These are phyloP conservation scores for Populus hybrid DNA, from an alignment of 441 rosid species.

Conservation along the genomic window DNA sequence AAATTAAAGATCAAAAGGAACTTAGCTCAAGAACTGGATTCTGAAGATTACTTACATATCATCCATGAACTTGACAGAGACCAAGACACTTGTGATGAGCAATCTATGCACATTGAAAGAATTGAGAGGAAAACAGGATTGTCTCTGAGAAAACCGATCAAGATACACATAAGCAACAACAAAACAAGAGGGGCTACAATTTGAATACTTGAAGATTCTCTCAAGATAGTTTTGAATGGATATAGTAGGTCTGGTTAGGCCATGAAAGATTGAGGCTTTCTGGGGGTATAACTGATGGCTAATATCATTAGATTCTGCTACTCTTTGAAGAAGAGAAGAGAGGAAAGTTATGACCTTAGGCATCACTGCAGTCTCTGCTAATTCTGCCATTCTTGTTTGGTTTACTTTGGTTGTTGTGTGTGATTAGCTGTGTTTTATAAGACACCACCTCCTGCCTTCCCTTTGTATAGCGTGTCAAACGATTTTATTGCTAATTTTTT, in stretches of 20 bases:
- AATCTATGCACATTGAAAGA: slow-evolving; percentile 77
- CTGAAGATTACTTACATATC: slow-evolving; percentile 65
- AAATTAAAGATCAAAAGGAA: too few relatives aligned
- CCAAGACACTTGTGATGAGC: slow-evolving; percentile 77
- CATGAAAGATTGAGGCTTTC: slow-evolving; percentile 61
- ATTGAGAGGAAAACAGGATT: slow-evolving; percentile 56
- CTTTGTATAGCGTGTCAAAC: background rate
- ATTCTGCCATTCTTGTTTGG: slow-evolving; percentile 23
- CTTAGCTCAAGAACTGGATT: background rate
- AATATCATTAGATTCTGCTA: slow-evolving; percentile 60
- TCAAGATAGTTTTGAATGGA: slow-evolving; percentile 68
- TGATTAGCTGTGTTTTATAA: slow-evolving; percentile 19
- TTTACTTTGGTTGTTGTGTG: background rate
- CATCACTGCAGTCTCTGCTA: slow-evolving; percentile 22
- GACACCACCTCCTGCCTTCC: slow-evolving; percentile 6
- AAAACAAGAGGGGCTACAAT: slow-evolving; percentile 85
- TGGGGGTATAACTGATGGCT: slow-evolving; percentile 31
- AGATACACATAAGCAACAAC: slow-evolving; percentile 81
- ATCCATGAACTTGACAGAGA: slow-evolving; percentile 92
- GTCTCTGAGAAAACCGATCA: slow-evolving; percentile 64
- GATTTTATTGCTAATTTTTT: background rate
- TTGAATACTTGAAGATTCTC: slow-evolving; percentile 80
- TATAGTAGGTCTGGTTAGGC: slow-evolving; percentile 59
- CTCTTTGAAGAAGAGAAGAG: slow-evolving; percentile 65
- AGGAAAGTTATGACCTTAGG: slow-evolving; percentile 56